Conservation (phyloP, 108 stramenopile species). For the Skeletonema costatum region DNA sequence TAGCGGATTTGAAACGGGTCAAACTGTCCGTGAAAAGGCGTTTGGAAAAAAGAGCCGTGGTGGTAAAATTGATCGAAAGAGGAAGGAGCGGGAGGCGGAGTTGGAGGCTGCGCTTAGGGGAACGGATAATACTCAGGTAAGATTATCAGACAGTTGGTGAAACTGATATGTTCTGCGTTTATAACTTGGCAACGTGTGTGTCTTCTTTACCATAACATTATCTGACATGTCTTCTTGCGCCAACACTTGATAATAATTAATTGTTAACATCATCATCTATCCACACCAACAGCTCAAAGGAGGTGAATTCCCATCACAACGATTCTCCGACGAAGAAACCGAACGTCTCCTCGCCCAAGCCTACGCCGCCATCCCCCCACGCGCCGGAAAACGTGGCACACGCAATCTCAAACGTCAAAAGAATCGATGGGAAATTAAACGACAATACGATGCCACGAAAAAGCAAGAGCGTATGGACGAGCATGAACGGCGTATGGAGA, state of each 20-base stretch:
- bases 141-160: neutral
- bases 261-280: neutral
- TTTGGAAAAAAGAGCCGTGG: conserved; percentile 61
- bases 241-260: no score
- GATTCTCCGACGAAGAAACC: conserved; percentile 85
- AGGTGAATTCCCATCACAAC: conserved; percentile 71
- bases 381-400: conserved; percentile 79
- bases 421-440: conserved; percentile 57
- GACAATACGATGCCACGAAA: conserved; percentile 63
- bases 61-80: conserved; percentile 57
- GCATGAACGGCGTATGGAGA: conserved; percentile 74
- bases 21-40: conserved; percentile 43
- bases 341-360: conserved; percentile 76
- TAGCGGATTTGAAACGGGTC: conserved; percentile 84
- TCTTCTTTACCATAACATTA: no score
- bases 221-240: no score
- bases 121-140: conserved; percentile 32
- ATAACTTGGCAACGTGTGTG: no score
- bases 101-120: conserved; percentile 35
- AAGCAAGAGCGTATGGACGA: conserved; percentile 55
- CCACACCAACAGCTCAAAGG: conserved; percentile 45
- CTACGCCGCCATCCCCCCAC: conserved; percentile 65
- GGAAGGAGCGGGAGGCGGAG: conserved; percentile 53
- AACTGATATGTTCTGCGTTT: no score
- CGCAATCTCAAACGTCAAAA: conserved; percentile 71